These are phyloP conservation scores for Effrenium voratum DNA, from an alignment of 73 alveolate genomes.

Conservation along the genomic window DNA sequence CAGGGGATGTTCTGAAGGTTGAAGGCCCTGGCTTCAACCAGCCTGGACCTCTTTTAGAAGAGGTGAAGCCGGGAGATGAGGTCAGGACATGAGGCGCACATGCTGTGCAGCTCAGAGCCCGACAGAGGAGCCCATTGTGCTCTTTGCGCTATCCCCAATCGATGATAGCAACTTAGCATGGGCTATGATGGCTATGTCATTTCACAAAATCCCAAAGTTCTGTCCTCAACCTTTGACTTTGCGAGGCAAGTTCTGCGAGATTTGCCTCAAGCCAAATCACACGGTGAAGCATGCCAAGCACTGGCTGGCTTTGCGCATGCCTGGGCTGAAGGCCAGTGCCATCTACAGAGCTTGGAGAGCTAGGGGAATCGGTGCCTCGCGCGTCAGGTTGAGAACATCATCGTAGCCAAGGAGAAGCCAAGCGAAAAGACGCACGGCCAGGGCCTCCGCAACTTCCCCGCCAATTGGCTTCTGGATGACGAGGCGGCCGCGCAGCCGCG, in stretches of 20 bases:
- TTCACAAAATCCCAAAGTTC: not conserved
- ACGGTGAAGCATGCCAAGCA: constrained; percentile 63
- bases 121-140: constrained; percentile 47
- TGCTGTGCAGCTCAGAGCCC: not conserved
- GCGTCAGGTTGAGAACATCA: constrained; percentile 49
- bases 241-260: constrained; percentile 55
- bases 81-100: not conserved
- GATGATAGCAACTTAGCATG: not conserved
- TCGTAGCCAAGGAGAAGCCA: constrained; percentile 80
- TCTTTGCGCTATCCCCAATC: constrained; percentile 51
- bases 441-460: constrained; percentile 82
- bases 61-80: constrained; percentile 37
- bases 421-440: constrained; percentile 85
- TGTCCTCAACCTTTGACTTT: not conserved
- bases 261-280: constrained; percentile 52
- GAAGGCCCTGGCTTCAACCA: constrained; percentile 63
- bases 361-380: not conserved
- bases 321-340: constrained; percentile 43
- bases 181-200: not conserved
- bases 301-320: constrained; percentile 79
- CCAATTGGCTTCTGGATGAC: constrained; percentile 64
- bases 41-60: constrained; percentile 49
- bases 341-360: not conserved
- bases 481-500: not conserved
- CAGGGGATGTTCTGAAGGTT: not conserved